These are phyloP conservation scores for Aphanomyces astaci DNA, from an alignment of 352 stramenopile species.

Conservation along the genomic window DNA sequence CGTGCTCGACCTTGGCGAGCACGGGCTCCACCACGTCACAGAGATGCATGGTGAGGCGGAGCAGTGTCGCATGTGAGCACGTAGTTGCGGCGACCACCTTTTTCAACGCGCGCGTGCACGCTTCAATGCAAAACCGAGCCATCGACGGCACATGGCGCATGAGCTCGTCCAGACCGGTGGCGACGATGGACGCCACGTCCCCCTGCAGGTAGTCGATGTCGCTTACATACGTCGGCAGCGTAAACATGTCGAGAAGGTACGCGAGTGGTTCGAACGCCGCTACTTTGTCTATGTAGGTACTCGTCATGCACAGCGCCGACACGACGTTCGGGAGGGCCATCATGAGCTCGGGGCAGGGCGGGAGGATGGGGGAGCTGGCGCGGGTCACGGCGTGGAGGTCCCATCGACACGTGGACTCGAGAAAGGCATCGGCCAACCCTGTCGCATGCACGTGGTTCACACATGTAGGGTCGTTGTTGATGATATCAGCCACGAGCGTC, in stretches of 20 bases:
- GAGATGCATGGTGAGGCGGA: constrained; percentile 72
- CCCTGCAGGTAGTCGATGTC: constrained; percentile 84
- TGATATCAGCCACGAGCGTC: constrained; percentile 93
- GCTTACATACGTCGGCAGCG: constrained; percentile 85
- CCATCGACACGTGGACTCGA: constrained; percentile 86
- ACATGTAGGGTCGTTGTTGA: constrained; percentile 94
- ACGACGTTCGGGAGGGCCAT: constrained; percentile 93
- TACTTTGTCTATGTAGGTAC: constrained; percentile 85
- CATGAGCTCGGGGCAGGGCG: constrained; percentile 83
- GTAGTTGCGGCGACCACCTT: constrained; percentile 58
- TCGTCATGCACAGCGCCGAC: constrained; percentile 89
- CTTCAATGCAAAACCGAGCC: constrained; percentile 76
- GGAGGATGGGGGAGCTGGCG: too few relatives aligned
- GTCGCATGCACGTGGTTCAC: constrained; percentile 91
- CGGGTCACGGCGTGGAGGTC: constrained; percentile 36
- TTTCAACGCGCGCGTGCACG: constrained; percentile 84
- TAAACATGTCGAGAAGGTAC: constrained; percentile 88
- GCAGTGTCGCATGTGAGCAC: constrained; percentile 33
- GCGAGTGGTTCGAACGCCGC: constrained; percentile 85
- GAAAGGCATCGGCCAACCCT: constrained; percentile 88
- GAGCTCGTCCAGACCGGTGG: constrained; percentile 92
- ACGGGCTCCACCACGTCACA: constrained; percentile 92
- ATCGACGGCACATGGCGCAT: constrained; percentile 92
- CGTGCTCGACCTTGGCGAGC: constrained; percentile 90
- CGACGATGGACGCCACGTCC: constrained; percentile 90